Evolutionary conservation across 202 grass and related monocot species (phyloP).

Genomic region (Panicum hallii): DNA sequence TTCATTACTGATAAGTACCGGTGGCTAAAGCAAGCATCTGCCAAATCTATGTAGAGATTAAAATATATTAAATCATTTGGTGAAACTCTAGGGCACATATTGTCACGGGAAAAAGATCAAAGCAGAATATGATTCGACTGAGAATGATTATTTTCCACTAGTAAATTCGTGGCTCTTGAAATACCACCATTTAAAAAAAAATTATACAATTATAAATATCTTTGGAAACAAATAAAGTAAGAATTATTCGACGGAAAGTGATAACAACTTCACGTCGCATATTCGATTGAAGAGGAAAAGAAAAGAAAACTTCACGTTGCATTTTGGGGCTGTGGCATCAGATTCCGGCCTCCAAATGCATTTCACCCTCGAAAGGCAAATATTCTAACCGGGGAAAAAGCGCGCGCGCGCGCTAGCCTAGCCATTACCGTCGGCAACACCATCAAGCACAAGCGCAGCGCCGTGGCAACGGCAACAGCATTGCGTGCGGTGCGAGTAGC

Average conservation of each 20-base stretch:
- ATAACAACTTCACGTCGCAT: constrained; percentile 20
- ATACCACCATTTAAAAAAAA: not conserved
- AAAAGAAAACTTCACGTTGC: not conserved
- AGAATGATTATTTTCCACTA: not conserved
- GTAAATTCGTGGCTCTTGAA: not conserved
- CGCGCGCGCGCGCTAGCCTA: not conserved
- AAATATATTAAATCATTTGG: not conserved
- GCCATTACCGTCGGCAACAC: not conserved
- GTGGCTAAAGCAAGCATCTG: constrained; percentile 9
- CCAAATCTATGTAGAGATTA: not conserved
- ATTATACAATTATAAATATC: not conserved
- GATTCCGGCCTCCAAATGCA: constrained; percentile 43
- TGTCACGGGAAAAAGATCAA: constrained; percentile 6
- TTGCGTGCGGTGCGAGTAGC: constrained; percentile 13
- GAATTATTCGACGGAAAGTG: constrained; percentile 26
- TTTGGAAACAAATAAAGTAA: not conserved
- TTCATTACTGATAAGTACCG: not conserved
- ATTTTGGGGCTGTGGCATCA: constrained; percentile 22
- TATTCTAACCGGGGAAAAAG: not conserved
- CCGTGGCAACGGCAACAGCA: not conserved
- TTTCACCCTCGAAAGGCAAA: constrained; percentile 38
- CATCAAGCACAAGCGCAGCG: not conserved
- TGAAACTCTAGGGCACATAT: constrained; percentile 26
- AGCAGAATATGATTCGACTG: constrained; percentile 20
- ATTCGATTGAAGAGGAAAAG: not conserved